Base-by-base conservation (phyloP, 163 green algal genomes). In the Coccomyxa subellipsoidea region DNA sequence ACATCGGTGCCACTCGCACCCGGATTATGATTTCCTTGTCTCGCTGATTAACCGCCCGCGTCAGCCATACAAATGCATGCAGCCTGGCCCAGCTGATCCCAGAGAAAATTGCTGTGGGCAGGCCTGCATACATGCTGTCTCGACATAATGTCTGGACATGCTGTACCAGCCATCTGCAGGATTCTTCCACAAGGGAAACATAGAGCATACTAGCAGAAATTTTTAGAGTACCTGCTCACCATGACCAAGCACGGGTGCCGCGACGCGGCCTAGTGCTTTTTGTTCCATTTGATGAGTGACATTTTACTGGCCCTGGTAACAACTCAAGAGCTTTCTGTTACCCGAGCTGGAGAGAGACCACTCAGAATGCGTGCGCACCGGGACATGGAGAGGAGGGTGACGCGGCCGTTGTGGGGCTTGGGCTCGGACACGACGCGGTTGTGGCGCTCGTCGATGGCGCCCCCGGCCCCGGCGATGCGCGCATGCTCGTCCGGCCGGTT, bases 361-460 rank as follows among this genome's bases (percentile, higher is more conserved):
- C 8, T 8, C 39, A 54, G 10, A 8, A 54, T 54, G 59, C 23
- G 6, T 15, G 8, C 38, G 37, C 36, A 80, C 76, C 76, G 27
- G 37, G 76, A 69, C 76, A 80, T 80, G 38, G 38, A n/a, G 29
- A 80, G 76, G 8, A 80, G 76, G 37, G 76, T 80, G 4, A 69
- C 76, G 29, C 39, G 38, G 31, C 76, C 29, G n/a, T 39, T 39
- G 34, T 77, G 70, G 29, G n/a, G 3, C 10, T 80, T 80, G 38
- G 76, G 76, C 76, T 59, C 38, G 29, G 23, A 69, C 36, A 80
- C 37, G 29, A 80, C 76, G 27, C 76, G 37, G 34, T 77, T 77
- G 76, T 39, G 76, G 29, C 29, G n/a, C 76, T 80, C 76, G 18
- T 47, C 34, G n/a, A 80, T 80, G 5, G 18, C 8, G 18, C 76